A percentile compares a stretch with the other conserved stretches of the same genome.
Conservation (phyloP, 2,329 filamentous ascomycete species). For the Aspergillus tamarii region DNA sequence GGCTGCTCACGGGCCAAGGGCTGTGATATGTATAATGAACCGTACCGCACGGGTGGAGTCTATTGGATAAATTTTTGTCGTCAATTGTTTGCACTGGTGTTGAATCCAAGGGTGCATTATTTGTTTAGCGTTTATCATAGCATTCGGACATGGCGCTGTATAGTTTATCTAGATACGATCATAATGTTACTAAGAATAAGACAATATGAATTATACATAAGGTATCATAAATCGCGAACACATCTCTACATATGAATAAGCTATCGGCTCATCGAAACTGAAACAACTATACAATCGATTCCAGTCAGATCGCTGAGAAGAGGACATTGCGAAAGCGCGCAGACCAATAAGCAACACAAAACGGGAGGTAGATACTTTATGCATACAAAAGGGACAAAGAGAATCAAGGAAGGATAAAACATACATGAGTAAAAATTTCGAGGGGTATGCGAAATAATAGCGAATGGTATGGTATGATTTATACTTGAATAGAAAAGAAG, state of each 20-base stretch:
- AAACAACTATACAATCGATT: slow-evolving; percentile 17
- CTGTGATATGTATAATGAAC: slow-evolving; percentile 25
- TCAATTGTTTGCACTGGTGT: slow-evolving; percentile 2
- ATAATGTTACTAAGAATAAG: slow-evolving; percentile 2
- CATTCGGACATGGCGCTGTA: slow-evolving; percentile 8
- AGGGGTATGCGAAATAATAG: slow-evolving; percentile 19
- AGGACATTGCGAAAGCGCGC: neutral
- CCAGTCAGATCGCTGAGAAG: slow-evolving; percentile 13
- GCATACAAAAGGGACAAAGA: slow-evolving; percentile 8
- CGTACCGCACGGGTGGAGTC: neutral
- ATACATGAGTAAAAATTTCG: slow-evolving; percentile 30
- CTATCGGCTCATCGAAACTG: neutral
- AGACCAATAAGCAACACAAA: slow-evolving; percentile 1
- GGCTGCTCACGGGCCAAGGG: slow-evolving; percentile 43
- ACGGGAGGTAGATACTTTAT: neutral
- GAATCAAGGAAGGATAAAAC: slow-evolving; percentile 10
- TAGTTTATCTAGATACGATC: slow-evolving; percentile 10
- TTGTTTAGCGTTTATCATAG: slow-evolving; percentile 9
- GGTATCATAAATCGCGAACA: slow-evolving; percentile 1
- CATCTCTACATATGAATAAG: slow-evolving; percentile 9
- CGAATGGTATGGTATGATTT: slow-evolving; percentile 12
- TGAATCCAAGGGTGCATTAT: neutral
- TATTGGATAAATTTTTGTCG: slow-evolving; percentile 7
- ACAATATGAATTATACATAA: neutral
- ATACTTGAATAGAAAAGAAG: slow-evolving; percentile 14